Evolutionary conservation across 305 asterid species (phyloP), one percentile per base, ranked within the genome.

Genomic region (Fraxinus ornus): DNA sequence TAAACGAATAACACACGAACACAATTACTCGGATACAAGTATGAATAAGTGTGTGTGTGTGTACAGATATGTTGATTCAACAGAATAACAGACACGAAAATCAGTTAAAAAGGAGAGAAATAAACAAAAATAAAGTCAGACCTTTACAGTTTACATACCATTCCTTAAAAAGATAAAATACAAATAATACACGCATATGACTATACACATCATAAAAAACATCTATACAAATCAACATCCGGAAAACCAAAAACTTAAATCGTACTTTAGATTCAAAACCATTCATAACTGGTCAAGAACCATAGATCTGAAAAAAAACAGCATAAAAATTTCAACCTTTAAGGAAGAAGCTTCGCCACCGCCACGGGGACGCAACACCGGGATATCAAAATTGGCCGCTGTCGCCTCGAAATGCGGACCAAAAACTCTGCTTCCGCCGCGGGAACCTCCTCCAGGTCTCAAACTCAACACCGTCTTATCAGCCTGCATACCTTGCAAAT

Each of bases 371-470:
- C 94, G 98, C 84, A 91, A 86, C 70, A 87, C 79, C 24, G 93
- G 89, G 64, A 85, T 92, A 93, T 94, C 98, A 80, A 94, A 89
- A 85, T 84, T 86, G 79, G 86, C 82, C 37, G 85, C 82, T 36
- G 97, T 83, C 36, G 97, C 89, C 75, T 88, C 97, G 49, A 93
- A 92, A 82, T 97, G 95, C 52, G 97, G 90, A 75, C 92, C 97
- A 77, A 92, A 89, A 76, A 93, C 89, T 88, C 98, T 92, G 91
- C 86, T 88, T 33, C 92, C 92, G 80, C 94, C 89, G 80, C 95
- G 91, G 84, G 71, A 78, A 83, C 98, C 98, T 70, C 99, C 99
- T 81, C 99, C 99, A 83, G 99, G 99, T 92, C 99, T 90, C 90
- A 95, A 94, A 88, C 96, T 95, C 90, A 95, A 78, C 71, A 88